A percentile compares a stretch with the other conserved stretches of the same genome.
Conservation (phyloP, 2,329 filamentous ascomycete species). For the Colletotrichum filicis region DNA sequence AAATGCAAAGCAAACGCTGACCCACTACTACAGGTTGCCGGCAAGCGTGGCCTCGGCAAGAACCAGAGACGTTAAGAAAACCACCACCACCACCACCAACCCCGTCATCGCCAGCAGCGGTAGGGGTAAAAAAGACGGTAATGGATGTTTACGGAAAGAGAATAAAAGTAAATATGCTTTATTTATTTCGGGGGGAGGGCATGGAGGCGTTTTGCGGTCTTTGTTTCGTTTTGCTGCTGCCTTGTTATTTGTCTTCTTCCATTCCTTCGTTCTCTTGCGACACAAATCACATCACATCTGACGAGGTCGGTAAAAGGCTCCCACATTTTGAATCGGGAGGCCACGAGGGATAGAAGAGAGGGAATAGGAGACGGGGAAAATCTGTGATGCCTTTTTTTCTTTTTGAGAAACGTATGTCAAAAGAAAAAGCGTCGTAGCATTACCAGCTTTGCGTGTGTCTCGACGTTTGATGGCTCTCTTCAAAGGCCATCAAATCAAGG, state of each 20-base stretch:
- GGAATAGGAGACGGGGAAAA: neutral
- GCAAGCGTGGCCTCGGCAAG: constrained; percentile 95
- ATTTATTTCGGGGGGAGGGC: constrained; percentile 19
- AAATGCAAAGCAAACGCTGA: constrained; percentile 44
- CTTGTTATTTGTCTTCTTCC: neutral
- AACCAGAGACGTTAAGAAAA: constrained; percentile 73
- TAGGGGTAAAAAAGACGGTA: neutral
- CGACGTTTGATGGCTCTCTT: neutral
- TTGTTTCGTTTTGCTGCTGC: constrained; percentile 12
- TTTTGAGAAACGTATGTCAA: constrained; percentile 19
- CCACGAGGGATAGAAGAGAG: neutral
- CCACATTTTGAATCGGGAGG: neutral
- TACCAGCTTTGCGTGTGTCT: neutral
- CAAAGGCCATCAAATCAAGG: constrained; percentile 7
- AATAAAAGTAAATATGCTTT: constrained; percentile 33
- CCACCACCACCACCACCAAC: neutral
- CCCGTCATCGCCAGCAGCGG: neutral
- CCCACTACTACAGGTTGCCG: constrained; percentile 71
- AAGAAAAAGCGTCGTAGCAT: neutral
- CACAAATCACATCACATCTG: neutral
- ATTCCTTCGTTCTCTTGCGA: neutral
- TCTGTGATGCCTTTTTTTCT: neutral
- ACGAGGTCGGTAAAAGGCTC: neutral
- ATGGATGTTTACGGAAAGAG: constrained; percentile 21
- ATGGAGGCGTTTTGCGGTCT: constrained; percentile 26